Evolutionary conservation across 176 grass and related monocot genomes (phyloP), one percentile per base, ranked within the genome.

Genomic region (Avena sativa): DNA sequence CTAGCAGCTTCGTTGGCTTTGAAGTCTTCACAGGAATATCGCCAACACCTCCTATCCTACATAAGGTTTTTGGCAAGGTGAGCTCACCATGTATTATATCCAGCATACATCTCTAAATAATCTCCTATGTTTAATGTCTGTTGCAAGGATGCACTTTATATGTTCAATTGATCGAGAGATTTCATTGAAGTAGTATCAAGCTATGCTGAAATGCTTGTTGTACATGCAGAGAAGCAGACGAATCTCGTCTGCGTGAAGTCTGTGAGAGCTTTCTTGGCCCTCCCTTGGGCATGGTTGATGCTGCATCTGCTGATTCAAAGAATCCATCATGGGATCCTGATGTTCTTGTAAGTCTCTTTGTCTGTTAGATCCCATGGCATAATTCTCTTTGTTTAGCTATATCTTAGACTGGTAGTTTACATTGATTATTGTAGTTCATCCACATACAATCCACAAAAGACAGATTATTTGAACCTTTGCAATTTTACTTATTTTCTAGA

Each of bases 231-330:
- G 96, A 98, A 90, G 87, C 93, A 51, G 96, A 98, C 83, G 96
- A 96, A 78, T 92, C 90, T 17, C 90, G 93, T 63, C 78, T 98
- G 9, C 92, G 92, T 43, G 96, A 98, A 85, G 79, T 98, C 52
- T 98, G 96, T 19, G 93, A 94, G 71, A 91, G 90, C 87, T 98
- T 98, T 89, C 91, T 98, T 86, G 96, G 93, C 51, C 93, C 93
- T 83, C 92, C 93, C 0, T 51, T 88, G 62, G 89, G 84, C 71
- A 93, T 89, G 88, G 82, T 91, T 77, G 85, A 81, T 73, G 73
- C 23, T 76, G 60, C 78, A 25, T 74, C 84, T 74, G 26, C 86
- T 6, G 87, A 93, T 86, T 12, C 83, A 15, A 85, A 90, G 69
- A 94, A 87, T 68, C 86, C 76, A 12, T 78, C 85, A 60, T 94